A percentile compares a stretch with the other conserved stretches of the same genome.
These are phyloP conservation scores for Aspergillus arachidicola DNA, from an alignment of 2,329 filamentous ascomycete genomes.

Conservation along the genomic window DNA sequence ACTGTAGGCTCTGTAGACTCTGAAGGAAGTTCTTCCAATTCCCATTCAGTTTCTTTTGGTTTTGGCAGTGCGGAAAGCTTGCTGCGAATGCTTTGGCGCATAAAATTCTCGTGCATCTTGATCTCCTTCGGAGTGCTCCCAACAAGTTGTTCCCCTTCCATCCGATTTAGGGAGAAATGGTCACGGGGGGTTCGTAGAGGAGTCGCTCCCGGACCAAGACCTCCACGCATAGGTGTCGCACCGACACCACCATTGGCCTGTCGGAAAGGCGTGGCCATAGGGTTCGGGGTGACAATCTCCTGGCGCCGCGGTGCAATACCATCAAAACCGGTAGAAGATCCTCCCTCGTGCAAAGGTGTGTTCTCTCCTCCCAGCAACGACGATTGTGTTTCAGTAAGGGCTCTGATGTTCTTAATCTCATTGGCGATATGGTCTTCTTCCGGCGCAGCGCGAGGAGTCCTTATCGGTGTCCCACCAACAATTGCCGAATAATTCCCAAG, in stretches of 20 bases:
- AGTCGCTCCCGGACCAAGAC: slow-evolving; percentile 72
- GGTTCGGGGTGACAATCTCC: slow-evolving; percentile 87
- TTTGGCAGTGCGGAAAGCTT: slow-evolving; percentile 79
- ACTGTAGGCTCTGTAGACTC: slow-evolving; percentile 66
- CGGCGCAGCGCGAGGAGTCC: slow-evolving; percentile 86
- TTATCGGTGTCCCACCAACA: slow-evolving; percentile 80
- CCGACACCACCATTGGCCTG: slow-evolving; percentile 65
- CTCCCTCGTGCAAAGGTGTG: slow-evolving; percentile 79
- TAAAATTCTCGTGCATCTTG: slow-evolving; percentile 68
- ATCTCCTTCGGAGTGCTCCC: slow-evolving; percentile 77
- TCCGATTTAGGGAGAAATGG: slow-evolving; percentile 78
- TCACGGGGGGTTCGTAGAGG: slow-evolving; percentile 88
- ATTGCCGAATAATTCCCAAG: slow-evolving; percentile 84
- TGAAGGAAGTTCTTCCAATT: slow-evolving; percentile 81
- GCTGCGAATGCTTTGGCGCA: slow-evolving; percentile 66
- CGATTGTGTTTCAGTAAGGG: slow-evolving; percentile 90
- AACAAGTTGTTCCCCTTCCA: slow-evolving; percentile 66
- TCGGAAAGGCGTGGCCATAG: slow-evolving; percentile 85
- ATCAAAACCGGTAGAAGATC: slow-evolving; percentile 83
- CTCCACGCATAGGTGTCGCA: slow-evolving; percentile 64
- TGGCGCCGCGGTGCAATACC: slow-evolving; percentile 80
- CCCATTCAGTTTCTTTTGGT: slow-evolving; percentile 92
- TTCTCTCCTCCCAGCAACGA: slow-evolving; percentile 93
- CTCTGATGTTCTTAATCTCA: slow-evolving; percentile 90
- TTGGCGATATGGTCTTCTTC: slow-evolving; percentile 96